Base-by-base conservation (phyloP, 2,329 filamentous ascomycete species). In the Plenodomus lindquistii region DNA sequence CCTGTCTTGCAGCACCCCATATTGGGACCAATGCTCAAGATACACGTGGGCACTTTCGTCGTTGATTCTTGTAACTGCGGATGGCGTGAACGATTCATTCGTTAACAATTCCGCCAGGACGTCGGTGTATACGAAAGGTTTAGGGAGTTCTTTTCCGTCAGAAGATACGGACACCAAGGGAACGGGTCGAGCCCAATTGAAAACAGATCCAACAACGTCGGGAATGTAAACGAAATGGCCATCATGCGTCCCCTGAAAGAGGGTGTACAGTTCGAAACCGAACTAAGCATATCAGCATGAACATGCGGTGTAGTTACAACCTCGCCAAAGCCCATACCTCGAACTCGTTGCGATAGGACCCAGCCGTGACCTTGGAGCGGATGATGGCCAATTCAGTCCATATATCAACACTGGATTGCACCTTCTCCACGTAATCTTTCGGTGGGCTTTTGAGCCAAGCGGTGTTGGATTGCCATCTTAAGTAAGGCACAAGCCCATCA, bases 201-300 rank as follows among this genome's bases (percentile, higher is more conserved):
- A 83, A 0, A 81, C 63, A 0, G 63, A 75, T 36, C 75, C 77
- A 13, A 85, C 74, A 4, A 78, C 71, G 54, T 84, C 80, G 2
- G 81, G 80, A 15, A 77, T 69, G 60, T 79, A 84, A 2, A 75
- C 71, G 42, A 86, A 84, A 60, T 89, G 86, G 1, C 85, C 84
- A 62, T 89, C 86, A 55, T 88, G 84, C 3, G 82, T 81, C 1
- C 74, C 74, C 19, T 76, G 75, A 29, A 85, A 74, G 8, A 82
- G 68, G 2, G 43, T 39, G 45, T 70, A 71, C 5, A 72, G 59
- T 13, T 60, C 63, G 39, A 62, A 65, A 1, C 64, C 68, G 27
- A 71, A 71, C 68, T 70, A 21, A n/a, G 8, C 3, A 8, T n/a
- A n/a, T n/a, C 22, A 42, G 21, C n/a, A 35, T 60, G 16, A 64